A percentile compares a stretch with the other conserved stretches of the same genome.
Evolutionary conservation across 495 filamentous ascomycete genomes (phyloP).

Genomic region (Hypomontagnella monticulosa): DNA sequence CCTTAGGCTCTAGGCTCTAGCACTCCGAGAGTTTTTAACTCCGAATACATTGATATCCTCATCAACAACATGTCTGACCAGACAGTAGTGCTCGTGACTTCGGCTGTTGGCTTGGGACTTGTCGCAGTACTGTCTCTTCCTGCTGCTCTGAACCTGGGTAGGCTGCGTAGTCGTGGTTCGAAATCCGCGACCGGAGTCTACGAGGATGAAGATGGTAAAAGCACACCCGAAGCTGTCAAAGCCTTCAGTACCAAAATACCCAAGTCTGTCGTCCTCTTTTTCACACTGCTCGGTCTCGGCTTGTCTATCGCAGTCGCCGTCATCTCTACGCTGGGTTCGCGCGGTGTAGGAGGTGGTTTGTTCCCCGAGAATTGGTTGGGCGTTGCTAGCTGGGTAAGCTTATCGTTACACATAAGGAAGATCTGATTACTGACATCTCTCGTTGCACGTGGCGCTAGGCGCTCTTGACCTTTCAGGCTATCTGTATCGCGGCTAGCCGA

Average conservation of each 20-base stretch:
- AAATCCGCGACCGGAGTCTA: constrained; percentile 55
- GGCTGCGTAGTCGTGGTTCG: constrained; percentile 44
- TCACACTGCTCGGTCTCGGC: constrained; percentile 55
- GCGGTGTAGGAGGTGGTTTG: constrained; percentile 29
- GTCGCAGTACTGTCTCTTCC: constrained; percentile 53
- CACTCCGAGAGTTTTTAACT: constrained; percentile 27
- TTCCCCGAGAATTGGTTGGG: constrained; percentile 54
- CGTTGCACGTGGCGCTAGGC: constrained; percentile 43
- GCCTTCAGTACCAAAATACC: constrained; percentile 61
- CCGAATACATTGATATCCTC: constrained; percentile 27
- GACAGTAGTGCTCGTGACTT: constrained; percentile 41
- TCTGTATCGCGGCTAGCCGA: constrained; percentile 53
- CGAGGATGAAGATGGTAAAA: constrained; percentile 70
- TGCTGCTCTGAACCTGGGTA: constrained; percentile 43
- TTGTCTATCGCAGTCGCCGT: constrained; percentile 57
- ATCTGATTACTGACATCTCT: constrained; percentile 24
- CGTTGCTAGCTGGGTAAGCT: constrained; percentile 58
- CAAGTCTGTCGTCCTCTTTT: constrained; percentile 56
- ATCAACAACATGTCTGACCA: constrained; percentile 45
- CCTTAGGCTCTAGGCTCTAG: constrained; percentile 31
- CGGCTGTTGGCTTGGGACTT: constrained; percentile 48
- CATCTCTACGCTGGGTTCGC: constrained; percentile 47
- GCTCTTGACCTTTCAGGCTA: constrained; percentile 58
- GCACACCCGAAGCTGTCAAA: constrained; percentile 64
- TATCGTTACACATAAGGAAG: constrained; percentile 28